Evolutionary conservation across 352 stramenopile genomes (phyloP).

Genomic region (Phytophthora brassicae): DNA sequence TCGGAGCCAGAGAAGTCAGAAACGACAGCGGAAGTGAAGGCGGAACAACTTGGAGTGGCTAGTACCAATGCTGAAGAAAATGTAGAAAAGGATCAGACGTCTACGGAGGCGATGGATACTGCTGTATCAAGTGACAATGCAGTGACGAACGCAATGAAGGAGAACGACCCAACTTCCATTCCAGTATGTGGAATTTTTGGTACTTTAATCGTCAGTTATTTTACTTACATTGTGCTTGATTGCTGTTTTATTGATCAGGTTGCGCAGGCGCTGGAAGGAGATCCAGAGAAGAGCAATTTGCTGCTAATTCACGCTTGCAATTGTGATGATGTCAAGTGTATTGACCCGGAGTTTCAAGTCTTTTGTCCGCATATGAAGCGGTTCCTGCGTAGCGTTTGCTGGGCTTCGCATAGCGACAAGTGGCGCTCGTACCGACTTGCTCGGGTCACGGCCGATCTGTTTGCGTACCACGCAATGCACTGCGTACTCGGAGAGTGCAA

Average conservation of each 20-base stretch:
- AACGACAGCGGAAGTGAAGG: conserved; percentile 16
- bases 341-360: conserved; percentile 35
- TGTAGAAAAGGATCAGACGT: neutral
- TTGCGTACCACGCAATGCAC: conserved; percentile 57
- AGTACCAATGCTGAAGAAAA: neutral
- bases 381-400: conserved; percentile 65
- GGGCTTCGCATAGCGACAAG: conserved; percentile 60
- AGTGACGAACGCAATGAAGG: neutral
- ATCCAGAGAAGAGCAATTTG: conserved; percentile 49
- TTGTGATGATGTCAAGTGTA: conserved; percentile 50
- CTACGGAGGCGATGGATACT: neutral
- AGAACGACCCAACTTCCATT: conserved; percentile 23
- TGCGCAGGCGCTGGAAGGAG: conserved; percentile 38
- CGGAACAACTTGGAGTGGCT: conserved; percentile 12
- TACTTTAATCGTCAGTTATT: too few species aligned
- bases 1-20: conserved; percentile 9
- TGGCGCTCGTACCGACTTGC: conserved; percentile 55
- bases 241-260: conserved; percentile 33
- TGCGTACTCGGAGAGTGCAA: conserved; percentile 40
- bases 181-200: conserved; percentile 5
- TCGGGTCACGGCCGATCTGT: conserved; percentile 46
- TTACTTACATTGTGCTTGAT: neutral
- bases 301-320: conserved; percentile 62
- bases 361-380: conserved; percentile 69
- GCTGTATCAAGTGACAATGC: neutral